Evolutionary conservation across 169 alveolate genomes (phyloP).

Genomic region (Eimeria sp.): DNA sequence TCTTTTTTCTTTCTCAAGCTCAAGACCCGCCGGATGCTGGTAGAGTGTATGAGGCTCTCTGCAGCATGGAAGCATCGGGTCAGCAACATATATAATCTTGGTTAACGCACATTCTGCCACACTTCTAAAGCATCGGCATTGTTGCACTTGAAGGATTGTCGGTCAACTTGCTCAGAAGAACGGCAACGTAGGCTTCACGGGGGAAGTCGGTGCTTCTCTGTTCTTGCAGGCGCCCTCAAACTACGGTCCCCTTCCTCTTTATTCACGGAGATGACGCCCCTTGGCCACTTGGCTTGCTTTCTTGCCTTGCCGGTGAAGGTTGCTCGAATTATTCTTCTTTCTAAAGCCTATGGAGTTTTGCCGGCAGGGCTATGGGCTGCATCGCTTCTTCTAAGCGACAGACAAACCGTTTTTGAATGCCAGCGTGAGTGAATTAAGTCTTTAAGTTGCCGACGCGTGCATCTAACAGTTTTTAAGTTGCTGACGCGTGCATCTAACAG

Average conservation of each 20-base stretch:
- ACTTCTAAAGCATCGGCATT: neutral
- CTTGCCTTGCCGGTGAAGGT: constrained; percentile 53
- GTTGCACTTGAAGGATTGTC: neutral
- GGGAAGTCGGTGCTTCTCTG: neutral
- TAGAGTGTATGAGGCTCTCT: constrained; percentile 11
- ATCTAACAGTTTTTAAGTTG: too few species aligned
- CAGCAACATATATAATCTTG: neutral
- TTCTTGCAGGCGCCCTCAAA: constrained; percentile 43
- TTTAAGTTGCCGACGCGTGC: too few species aligned
- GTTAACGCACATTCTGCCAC: neutral
- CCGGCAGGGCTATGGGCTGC: constrained; percentile 72
- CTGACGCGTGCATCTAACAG: too few species aligned
- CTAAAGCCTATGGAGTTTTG: constrained; percentile 28
- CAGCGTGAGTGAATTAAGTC: constrained; percentile 45
- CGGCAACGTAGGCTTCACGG: neutral
- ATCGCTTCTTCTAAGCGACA: constrained; percentile 36
- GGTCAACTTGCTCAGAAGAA: neutral
- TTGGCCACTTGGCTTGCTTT: constrained; percentile 45
- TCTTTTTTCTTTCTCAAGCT: constrained; percentile 52
- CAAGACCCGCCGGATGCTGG: constrained; percentile 57
- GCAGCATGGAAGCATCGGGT: constrained; percentile 70
- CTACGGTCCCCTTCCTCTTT: constrained; percentile 36
- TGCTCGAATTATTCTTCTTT: constrained; percentile 27
- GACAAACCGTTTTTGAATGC: constrained; percentile 45
- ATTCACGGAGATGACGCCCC: constrained; percentile 31